phyloP scores from a whole-genome alignment of 208 protist species.

The Leptomonas pyrrhocoris region DNA sequence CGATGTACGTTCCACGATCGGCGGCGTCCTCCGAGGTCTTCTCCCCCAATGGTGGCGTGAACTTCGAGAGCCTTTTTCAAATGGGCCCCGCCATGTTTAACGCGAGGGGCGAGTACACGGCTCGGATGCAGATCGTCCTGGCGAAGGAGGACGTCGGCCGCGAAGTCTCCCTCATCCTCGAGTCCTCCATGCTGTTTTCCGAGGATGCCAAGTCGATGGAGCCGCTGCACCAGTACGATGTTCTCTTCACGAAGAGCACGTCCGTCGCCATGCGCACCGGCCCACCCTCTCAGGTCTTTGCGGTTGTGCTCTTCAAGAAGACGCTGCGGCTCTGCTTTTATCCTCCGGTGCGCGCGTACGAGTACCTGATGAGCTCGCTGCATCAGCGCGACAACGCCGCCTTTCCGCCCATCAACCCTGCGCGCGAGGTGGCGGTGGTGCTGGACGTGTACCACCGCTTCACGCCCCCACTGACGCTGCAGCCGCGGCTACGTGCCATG shows the following conservation, averaged over 20 bases:
- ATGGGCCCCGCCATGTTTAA: slow-evolving; percentile 64
- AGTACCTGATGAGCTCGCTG: slow-evolving; percentile 24
- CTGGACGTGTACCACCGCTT: slow-evolving; percentile 69
- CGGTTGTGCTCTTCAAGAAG: slow-evolving; percentile 14
- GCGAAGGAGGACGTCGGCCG: slow-evolving; percentile 51
- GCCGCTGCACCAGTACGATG: slow-evolving; percentile 41
- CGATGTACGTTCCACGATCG: slow-evolving; percentile 56
- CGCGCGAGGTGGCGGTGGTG: slow-evolving; percentile 55
- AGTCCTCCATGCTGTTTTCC: slow-evolving; percentile 60
- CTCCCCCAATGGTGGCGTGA: slow-evolving; percentile 50
- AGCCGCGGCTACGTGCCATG: slow-evolving; percentile 68
- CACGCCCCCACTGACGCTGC: slow-evolving; percentile 57
- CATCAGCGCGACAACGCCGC: slow-evolving; percentile 26
- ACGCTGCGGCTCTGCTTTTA: slow-evolving; percentile 38
- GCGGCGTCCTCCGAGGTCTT: slow-evolving; percentile 47
- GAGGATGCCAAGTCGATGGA: slow-evolving; percentile 41
- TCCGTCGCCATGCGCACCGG: slow-evolving; percentile 57
- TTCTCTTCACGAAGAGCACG: slow-evolving; percentile 56
- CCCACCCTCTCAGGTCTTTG: slow-evolving; percentile 7
- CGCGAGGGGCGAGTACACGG: slow-evolving; percentile 56
- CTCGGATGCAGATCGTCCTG: slow-evolving; percentile 66
- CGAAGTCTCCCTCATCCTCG: slow-evolving; percentile 57
- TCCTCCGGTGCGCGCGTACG: slow-evolving; percentile 35
- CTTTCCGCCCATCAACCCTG: slow-evolving; percentile 51
- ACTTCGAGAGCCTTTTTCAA: slow-evolving; percentile 61